These are phyloP conservation scores for Metrosideros polymorpha DNA, from an alignment of 441 rosid species.

Conservation along the genomic window DNA sequence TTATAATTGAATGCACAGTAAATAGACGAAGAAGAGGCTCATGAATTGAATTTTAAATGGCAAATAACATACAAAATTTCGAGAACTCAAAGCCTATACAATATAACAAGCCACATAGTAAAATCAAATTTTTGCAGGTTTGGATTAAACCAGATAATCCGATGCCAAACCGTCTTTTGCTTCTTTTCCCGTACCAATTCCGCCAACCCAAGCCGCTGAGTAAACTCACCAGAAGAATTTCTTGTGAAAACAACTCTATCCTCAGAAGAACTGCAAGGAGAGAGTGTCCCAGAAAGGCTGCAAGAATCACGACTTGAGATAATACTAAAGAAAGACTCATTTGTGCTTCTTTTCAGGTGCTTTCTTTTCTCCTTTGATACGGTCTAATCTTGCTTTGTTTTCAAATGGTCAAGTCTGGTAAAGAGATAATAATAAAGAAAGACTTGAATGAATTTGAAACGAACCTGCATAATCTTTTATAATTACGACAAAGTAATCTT, in stretches of 20 bases:
- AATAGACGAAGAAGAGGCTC: background rate
- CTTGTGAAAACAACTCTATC: background rate
- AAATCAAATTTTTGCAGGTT: background rate
- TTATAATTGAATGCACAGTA: accelerated
- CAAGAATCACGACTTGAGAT: background rate
- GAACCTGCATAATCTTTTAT: background rate
- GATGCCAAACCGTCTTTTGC: background rate
- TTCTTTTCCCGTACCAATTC: background rate
- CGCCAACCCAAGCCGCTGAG: background rate
- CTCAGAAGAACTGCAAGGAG: background rate
- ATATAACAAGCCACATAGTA: background rate
- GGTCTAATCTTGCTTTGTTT: background rate
- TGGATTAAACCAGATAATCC: background rate
- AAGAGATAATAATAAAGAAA: background rate
- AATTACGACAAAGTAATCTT: background rate
- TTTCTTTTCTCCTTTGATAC: background rate
- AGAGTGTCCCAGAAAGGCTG: background rate
- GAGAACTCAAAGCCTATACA: background rate
- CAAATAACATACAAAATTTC: accelerated
- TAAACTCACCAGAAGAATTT: too few relatives aligned
- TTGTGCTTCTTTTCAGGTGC: background rate
- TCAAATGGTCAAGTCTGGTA: background rate
- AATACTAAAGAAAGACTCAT: background rate
- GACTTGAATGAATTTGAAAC: background rate
- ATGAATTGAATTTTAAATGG: background rate